These are phyloP conservation scores for Zychaea mexicana DNA, from an alignment of 371 early-diverging fungal species.

Conservation along the genomic window DNA sequence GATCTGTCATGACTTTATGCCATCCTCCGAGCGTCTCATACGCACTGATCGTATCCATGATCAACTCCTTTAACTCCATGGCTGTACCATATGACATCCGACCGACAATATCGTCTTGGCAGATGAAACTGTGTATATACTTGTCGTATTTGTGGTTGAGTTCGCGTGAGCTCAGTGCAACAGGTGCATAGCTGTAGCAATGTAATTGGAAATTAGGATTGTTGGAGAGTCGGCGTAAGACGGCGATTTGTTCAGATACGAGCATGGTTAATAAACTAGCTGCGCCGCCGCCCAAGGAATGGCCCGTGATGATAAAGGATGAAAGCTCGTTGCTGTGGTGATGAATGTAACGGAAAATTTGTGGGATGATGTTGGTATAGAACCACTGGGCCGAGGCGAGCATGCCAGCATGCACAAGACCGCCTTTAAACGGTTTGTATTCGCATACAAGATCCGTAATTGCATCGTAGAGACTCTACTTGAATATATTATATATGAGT, in stretches of 20 bases:
- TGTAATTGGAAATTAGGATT: slow-evolving; percentile 37
- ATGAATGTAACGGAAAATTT: slow-evolving; percentile 50
- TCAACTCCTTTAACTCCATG: slow-evolving; percentile 46
- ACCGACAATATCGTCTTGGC: slow-evolving; percentile 75
- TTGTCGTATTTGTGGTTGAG: slow-evolving; percentile 58
- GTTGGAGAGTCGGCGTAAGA: slow-evolving; percentile 37
- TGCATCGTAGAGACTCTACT: slow-evolving; percentile 66
- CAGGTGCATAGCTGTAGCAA: slow-evolving; percentile 48
- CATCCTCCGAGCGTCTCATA: slow-evolving; percentile 34
- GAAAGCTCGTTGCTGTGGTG: slow-evolving; percentile 17
- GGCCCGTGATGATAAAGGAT: slow-evolving; percentile 23
- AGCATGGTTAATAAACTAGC: slow-evolving; percentile 78
- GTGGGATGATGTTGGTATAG: slow-evolving; percentile 70
- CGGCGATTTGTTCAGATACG: slow-evolving; percentile 60
- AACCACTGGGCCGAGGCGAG: slow-evolving; percentile 81
- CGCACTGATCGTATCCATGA: slow-evolving; percentile 42
- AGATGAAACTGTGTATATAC: slow-evolving; percentile 69
- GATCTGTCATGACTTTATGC: slow-evolving; percentile 20
- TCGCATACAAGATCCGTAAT: slow-evolving; percentile 84
- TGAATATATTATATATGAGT: too few relatives aligned
- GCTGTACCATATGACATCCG: slow-evolving; percentile 77
- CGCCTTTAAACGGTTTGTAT: slow-evolving; percentile 83
- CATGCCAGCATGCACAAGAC: slow-evolving; percentile 83
- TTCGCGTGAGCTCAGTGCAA: slow-evolving; percentile 64
- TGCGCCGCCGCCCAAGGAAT: slow-evolving; percentile 75